Evolutionary conservation across 257 asterid genomes (phyloP).

Genomic region (Petunia axillaris): DNA sequence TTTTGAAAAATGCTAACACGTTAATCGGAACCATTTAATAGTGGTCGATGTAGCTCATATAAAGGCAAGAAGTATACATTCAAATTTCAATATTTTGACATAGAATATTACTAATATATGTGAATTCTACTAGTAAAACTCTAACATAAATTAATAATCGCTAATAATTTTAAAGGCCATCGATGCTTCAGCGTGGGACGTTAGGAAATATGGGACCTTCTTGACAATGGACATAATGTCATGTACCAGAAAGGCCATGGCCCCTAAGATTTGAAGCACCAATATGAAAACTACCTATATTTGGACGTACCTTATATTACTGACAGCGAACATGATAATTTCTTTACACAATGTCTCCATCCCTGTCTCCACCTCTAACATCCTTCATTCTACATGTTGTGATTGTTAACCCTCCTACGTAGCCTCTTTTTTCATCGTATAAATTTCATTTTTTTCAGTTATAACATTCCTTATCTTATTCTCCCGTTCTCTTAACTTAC

Average conservation of each 20-base stretch:
- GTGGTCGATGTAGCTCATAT: no score
- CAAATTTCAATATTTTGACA: no score
- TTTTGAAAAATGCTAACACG: no score
- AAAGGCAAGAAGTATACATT: no score
- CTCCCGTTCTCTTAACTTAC: not conserved
- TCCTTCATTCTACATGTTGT: conserved; percentile 30
- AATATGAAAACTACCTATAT: conserved; percentile 53
- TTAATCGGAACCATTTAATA: no score
- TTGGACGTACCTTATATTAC: conserved; percentile 49
- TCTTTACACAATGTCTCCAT: conserved; percentile 41
- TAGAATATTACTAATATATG: no score
- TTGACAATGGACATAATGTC: conserved; percentile 24
- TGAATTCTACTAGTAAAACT: no score
- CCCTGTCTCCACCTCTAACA: conserved; percentile 41
- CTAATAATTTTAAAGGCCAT: not conserved
- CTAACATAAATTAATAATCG: no score
- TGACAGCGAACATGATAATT: conserved; percentile 58
- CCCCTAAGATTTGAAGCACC: conserved; percentile 51
- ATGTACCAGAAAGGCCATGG: conserved; percentile 38
- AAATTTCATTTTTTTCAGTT: not conserved
- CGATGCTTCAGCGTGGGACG: not conserved
- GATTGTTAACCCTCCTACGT: conserved; percentile 43
- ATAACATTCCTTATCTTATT: not conserved
- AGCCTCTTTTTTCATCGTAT: conserved; percentile 47
- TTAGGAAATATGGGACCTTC: not conserved